These are phyloP conservation scores for Aquanectria penicillioides DNA, from an alignment of 2,329 filamentous ascomycete species.

Conservation along the genomic window DNA sequence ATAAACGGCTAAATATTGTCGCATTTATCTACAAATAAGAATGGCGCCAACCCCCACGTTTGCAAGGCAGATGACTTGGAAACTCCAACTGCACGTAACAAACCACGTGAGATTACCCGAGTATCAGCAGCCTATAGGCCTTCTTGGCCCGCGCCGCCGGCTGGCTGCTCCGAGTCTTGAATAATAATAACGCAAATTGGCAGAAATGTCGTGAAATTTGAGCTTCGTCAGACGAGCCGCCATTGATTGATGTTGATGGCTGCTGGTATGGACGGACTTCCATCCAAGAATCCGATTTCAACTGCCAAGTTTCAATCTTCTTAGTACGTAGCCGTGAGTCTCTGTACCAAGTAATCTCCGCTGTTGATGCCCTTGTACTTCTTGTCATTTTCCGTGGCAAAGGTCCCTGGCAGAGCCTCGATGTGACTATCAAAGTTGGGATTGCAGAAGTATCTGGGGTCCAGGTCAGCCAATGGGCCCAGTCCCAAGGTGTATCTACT, in stretches of 20 bases:
- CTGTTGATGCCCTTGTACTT: conserved; percentile 83
- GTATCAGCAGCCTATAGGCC: background rate
- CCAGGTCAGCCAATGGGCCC: conserved; percentile 5
- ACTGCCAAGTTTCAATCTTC: no score
- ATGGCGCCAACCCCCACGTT: conserved; percentile 14
- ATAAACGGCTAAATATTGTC: no score
- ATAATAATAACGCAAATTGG: no score
- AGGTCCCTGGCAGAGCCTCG: conserved; percentile 84
- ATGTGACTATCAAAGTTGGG: conserved; percentile 81
- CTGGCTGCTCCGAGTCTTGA: background rate
- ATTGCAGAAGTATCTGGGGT: conserved; percentile 81
- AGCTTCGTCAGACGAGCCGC: no score
- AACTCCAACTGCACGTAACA: background rate
- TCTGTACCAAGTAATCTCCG: conserved; percentile 82
- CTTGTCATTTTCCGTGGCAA: conserved; percentile 69
- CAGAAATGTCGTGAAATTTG: no score
- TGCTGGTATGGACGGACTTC: no score
- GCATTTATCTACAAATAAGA: no score
- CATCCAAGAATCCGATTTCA: no score
- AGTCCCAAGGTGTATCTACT: conserved; percentile 41
- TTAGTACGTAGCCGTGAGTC: conserved; percentile 79
- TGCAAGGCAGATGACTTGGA: conserved; percentile 8
- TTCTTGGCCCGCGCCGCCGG: background rate
- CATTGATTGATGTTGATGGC: no score
- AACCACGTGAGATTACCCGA: conserved; percentile 4